Conservation (phyloP, 2,329 filamentous ascomycete genomes). For the Peltaster fructicola region DNA sequence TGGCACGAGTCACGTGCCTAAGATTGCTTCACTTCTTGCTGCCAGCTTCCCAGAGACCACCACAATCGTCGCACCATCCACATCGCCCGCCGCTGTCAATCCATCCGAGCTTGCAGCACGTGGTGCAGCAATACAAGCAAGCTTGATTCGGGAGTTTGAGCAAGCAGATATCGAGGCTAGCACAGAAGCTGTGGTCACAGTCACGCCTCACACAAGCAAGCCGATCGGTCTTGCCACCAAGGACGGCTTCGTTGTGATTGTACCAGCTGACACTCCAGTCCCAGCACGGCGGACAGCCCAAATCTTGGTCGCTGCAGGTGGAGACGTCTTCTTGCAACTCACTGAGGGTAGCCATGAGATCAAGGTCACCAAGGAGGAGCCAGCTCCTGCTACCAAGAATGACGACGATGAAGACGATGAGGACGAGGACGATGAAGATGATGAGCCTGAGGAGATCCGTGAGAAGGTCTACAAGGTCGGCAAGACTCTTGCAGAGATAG, state of each 20-base stretch:
- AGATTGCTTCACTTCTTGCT: constrained; percentile 67
- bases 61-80: constrained; percentile 65
- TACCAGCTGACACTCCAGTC: constrained; percentile 73
- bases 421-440: constrained; percentile 41
- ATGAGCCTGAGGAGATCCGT: constrained; percentile 73
- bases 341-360: constrained; percentile 81
- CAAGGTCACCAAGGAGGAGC: constrained; percentile 78
- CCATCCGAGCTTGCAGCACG: constrained; percentile 78
- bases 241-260: constrained; percentile 57
- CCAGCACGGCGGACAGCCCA: constrained; percentile 74
- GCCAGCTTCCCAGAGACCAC: constrained; percentile 69
- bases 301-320: constrained; percentile 58
- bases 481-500: constrained; percentile 66
- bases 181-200: constrained; percentile 86
- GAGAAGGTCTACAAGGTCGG: constrained; percentile 89
- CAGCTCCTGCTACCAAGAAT: constrained; percentile 43
- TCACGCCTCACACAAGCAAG: constrained; percentile 74
- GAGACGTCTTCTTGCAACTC: constrained; percentile 74
- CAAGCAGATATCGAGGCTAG: constrained; percentile 86
- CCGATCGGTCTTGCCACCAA: constrained; percentile 70
- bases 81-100: constrained; percentile 63
- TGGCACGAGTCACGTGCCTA: constrained; percentile 82
- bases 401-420: constrained; percentile 43
- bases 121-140: constrained; percentile 89
- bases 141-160: constrained; percentile 86